A percentile compares a stretch with the other conserved stretches of the same genome.
Evolutionary conservation across 305 asterid species (phyloP).

Genomic region (Fraxinus baroniana): DNA sequence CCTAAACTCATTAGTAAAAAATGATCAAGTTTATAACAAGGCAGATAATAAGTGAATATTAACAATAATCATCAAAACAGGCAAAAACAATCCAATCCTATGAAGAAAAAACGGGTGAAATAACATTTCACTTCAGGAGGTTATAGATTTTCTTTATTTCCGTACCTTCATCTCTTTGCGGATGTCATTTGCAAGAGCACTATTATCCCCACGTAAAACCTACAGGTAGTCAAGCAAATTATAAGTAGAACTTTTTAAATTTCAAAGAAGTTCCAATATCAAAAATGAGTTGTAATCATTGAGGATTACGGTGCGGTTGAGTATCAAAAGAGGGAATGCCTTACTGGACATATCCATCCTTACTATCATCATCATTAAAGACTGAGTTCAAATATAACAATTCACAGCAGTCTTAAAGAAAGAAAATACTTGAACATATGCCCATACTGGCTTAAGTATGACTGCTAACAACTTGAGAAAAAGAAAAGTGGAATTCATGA

Average conservation of each 20-base stretch:
- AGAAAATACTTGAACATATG: conserved; percentile 9
- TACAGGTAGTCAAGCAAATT: conserved; percentile 30
- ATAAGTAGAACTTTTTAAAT: conserved; percentile 15
- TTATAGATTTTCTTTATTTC: conserved; percentile 2
- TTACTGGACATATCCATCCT: conserved; percentile 6
- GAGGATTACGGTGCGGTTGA: conserved; percentile 1
- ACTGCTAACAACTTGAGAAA: not conserved
- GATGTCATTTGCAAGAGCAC: conserved; percentile 94
- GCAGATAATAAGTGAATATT: not conserved
- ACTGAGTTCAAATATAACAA: not conserved
- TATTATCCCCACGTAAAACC: conserved; percentile 97
- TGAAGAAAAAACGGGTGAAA: not conserved
- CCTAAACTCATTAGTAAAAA: not conserved
- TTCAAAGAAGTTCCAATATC: conserved; percentile 11
- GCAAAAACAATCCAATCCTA: not conserved
- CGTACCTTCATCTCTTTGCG: conserved; percentile 95
- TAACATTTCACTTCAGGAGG: not conserved
- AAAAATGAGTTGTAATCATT: not conserved
- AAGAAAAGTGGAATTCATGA: not conserved
- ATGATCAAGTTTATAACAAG: not conserved
- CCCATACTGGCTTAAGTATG: conserved; percentile 9
- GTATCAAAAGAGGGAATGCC: conserved; percentile 2
- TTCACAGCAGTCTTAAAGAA: conserved; percentile 2
- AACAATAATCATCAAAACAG: not conserved
- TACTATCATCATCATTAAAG: conserved; percentile 1